Evolutionary conservation across 345 rosid genomes (phyloP).

Genomic region (Capsella bursapastoris): DNA sequence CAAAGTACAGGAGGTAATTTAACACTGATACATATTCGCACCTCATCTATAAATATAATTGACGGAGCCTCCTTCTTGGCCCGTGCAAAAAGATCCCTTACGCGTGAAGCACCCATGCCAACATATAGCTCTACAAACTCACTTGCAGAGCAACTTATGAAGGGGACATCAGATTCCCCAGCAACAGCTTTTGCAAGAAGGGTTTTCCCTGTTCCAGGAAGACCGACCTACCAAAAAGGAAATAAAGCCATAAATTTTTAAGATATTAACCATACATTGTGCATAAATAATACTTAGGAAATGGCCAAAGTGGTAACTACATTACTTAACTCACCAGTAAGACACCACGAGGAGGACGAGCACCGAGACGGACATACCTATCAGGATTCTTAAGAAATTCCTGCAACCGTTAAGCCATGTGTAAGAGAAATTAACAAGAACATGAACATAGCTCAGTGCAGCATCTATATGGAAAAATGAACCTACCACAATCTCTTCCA

Average conservation of each 20-base stretch:
- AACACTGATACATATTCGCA: constrained; percentile 33
- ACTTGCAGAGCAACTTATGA: constrained; percentile 95
- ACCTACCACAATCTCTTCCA: constrained; percentile 96
- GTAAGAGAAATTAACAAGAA: constrained; percentile 39
- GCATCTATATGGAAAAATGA: constrained; percentile 4
- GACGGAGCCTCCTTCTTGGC: constrained; percentile 99
- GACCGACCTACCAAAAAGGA: constrained; percentile 66
- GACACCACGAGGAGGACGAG: constrained; percentile 98
- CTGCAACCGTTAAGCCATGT: constrained; percentile 52
- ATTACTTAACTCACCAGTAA: constrained; percentile 69
- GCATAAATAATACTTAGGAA: background rate
- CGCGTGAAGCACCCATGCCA: constrained; percentile 99
- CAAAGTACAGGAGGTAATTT: background rate
- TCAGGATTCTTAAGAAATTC: constrained; percentile 98
- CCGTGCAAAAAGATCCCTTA: constrained; percentile 92
- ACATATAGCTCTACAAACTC: constrained; percentile 95
- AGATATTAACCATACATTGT: background rate
- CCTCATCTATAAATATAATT: constrained; percentile 96
- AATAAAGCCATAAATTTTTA: background rate
- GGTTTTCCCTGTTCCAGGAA: constrained; percentile 99
- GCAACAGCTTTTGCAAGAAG: constrained; percentile 94
- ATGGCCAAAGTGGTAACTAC: background rate
- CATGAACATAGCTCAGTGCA: constrained; percentile 26
- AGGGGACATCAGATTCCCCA: constrained; percentile 96
- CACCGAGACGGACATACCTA: constrained; percentile 80